Conservation (phyloP, 176 grass and related monocot genomes). For the Oryza rufipogon region DNA sequence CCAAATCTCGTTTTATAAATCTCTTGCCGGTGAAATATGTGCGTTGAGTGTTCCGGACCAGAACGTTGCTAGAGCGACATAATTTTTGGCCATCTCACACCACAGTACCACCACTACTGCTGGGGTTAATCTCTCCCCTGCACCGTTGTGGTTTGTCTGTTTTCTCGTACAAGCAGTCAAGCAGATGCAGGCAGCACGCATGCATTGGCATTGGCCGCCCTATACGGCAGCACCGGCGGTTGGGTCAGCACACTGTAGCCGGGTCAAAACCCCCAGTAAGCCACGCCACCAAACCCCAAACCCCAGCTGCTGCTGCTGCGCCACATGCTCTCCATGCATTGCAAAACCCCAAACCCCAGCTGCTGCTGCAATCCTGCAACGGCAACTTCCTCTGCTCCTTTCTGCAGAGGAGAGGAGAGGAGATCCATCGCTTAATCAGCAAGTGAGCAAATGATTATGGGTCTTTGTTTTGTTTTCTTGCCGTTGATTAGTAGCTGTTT, state of each 20-base stretch:
- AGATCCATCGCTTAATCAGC: not conserved
- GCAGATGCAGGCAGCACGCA: not conserved
- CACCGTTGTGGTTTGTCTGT: too few relatives aligned
- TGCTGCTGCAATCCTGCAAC: not conserved
- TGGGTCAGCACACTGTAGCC: constrained; percentile 37
- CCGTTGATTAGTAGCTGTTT: not conserved
- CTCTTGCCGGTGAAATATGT: too few relatives aligned
- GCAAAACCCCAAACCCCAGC: not conserved
- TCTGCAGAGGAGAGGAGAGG: not conserved
- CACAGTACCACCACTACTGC: too few relatives aligned
- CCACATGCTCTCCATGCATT: not conserved
- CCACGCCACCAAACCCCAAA: not conserved
- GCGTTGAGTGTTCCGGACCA: too few relatives aligned
- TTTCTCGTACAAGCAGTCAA: too few relatives aligned
- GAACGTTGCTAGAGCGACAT: too few relatives aligned
- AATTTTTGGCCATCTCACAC: too few relatives aligned
- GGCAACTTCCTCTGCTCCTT: not conserved
- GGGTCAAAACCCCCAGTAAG: constrained; percentile 36
- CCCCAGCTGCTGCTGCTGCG: not conserved
- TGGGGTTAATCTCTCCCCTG: too few relatives aligned
- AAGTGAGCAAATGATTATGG: not conserved
- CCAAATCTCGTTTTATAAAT: too few relatives aligned
- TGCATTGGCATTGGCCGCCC: too few relatives aligned
- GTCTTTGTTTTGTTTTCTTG: not conserved
- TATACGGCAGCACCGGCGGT: not conserved